Base-by-base conservation (phyloP, 1,284 basidiomycete species). In the Cryptococcus amylolentus region DNA sequence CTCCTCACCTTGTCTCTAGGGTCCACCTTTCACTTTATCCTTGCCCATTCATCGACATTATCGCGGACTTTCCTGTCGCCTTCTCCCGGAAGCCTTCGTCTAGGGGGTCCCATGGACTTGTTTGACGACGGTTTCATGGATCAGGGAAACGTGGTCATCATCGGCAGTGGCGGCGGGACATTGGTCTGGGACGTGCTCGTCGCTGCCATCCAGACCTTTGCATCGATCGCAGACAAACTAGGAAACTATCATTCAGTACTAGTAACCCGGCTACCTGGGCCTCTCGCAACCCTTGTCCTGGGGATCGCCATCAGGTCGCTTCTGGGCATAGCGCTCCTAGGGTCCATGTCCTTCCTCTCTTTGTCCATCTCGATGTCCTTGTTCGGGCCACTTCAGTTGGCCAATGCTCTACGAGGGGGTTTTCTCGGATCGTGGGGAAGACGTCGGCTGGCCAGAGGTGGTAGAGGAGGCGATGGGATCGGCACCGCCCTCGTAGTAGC, bases 241-340 rank as follows among this genome's bases (percentile, higher is more conserved):
- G 46, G 61, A 18, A 26, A 49, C 12, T 51, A 55, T 27, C 49
- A 52, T n/a, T 18, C 48, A 8, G 38, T 49, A 1, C 14, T 49
- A 9, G 27, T 47, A 12, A 40, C 51, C 3, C 39, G 41, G 3
- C 27, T 60, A 12, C 51, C 58, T 2, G 39, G 49, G 6, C 20
- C 52, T n/a, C 9, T 63, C 28, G 53, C 55, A 3, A 46, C 38
- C 16, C 42, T 50, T 9, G 13, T 63, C 12, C 49, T 61, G 3
- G 58, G 51, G 0, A 37, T 71, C 5, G 62, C 62, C 0, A 52
- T 76, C 13, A 58, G 75, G 12, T 65, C 73, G 51, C 55, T 75
- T 20, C 63, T 78, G 18, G 76, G 76, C 13, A 53, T 78, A n/a
- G 65, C 71, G 6, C 62, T 76, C 20, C 58, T 78, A 39, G 76